Evolutionary conservation across 176 grass and related monocot species (phyloP).

Genomic region (Bolboschoenus planiculmis): DNA sequence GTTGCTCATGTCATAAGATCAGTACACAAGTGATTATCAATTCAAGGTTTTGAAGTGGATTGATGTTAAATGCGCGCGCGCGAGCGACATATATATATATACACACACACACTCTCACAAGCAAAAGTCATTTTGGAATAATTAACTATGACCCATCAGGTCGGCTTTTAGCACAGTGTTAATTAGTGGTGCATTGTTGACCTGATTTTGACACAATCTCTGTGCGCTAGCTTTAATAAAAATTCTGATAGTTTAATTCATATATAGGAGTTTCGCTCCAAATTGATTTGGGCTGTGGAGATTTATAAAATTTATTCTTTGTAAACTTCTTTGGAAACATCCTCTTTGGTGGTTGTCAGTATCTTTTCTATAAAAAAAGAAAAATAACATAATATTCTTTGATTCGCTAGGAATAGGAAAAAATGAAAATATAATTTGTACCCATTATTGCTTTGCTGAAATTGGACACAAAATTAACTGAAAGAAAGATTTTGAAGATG

Average conservation of each 20-base stretch:
- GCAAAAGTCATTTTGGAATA: background rate
- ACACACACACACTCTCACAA: too few relatives aligned
- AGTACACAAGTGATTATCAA: background rate
- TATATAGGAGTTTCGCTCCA: background rate
- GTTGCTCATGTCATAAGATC: background rate
- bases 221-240: background rate
- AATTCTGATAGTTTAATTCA: background rate
- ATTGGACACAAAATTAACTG: background rate
- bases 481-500: background rate
- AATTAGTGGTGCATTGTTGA: background rate
- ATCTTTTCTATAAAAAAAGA: background rate
- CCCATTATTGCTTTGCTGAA: background rate
- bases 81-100: too few relatives aligned
- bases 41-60: background rate
- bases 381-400: background rate
- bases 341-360: background rate
- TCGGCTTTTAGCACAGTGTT: background rate
- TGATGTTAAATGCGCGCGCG: too few relatives aligned
- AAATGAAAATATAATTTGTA: background rate
- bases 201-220: background rate
- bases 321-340: background rate
- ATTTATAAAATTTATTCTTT: background rate
- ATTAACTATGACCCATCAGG: background rate
- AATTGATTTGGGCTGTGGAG: background rate
- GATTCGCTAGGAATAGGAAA: background rate